These are phyloP conservation scores for Phylloporus arenicola DNA, from an alignment of 768 basidiomycete species.

Conservation along the genomic window DNA sequence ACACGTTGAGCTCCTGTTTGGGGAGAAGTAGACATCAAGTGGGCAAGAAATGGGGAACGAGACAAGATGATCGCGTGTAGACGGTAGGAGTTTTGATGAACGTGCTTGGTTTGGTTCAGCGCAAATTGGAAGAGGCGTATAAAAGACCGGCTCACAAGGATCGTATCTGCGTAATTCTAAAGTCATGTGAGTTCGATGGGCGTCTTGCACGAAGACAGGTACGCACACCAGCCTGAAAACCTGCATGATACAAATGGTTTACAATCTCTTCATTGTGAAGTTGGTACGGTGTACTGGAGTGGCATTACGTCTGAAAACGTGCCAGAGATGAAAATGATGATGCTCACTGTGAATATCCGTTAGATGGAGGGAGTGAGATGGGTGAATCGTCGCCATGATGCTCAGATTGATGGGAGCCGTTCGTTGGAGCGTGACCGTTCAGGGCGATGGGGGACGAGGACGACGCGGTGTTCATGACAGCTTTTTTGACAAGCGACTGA, in stretches of 20 bases:
- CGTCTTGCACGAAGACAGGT: conserved; percentile 7
- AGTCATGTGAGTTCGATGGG: conserved; percentile 12
- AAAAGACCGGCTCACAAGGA: conserved; percentile 50
- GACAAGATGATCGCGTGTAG: conserved; percentile 84
- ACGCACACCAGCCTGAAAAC: conserved; percentile 79
- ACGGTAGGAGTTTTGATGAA: conserved; percentile 67
- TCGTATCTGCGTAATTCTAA: conserved; percentile 79
- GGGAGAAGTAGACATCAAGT: conserved; percentile 80
- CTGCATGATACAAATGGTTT: conserved; percentile 71
- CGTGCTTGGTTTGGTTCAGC: conserved; percentile 45
- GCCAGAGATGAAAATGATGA: not conserved
- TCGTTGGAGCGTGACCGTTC: conserved; percentile 52
- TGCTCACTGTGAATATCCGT: conserved; percentile 61
- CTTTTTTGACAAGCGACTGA: conserved; percentile 1
- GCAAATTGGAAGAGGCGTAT: conserved; percentile 4
- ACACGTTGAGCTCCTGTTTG: conserved; percentile 59
- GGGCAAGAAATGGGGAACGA: conserved; percentile 81
- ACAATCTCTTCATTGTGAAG: conserved; percentile 74
- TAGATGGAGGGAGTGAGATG: conserved; percentile 36
- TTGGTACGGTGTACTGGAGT: conserved; percentile 43
- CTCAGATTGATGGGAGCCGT: conserved; percentile 43
- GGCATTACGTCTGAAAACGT: conserved; percentile 1
- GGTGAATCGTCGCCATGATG: conserved; percentile 30
- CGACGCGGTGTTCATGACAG: conserved; percentile 23
- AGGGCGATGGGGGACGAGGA: conserved; percentile 34